Evolutionary conservation across 2,329 filamentous ascomycete genomes (phyloP), one percentile per base, ranked within the genome.

Genomic region (Penicillium decumbens): DNA sequence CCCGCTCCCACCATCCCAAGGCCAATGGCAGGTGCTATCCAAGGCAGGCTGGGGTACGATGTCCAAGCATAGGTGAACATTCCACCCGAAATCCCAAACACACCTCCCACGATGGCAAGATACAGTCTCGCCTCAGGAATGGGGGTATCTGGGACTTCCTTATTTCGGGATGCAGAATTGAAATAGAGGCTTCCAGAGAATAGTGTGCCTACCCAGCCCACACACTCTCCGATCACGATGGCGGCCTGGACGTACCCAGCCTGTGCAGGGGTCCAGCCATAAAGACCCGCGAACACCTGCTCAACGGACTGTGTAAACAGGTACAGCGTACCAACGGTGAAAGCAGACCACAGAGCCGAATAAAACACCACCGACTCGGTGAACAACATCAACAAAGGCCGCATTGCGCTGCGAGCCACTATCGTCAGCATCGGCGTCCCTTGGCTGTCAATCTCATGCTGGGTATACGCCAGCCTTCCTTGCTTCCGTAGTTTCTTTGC

Each of bases 81-180:
- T 7, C 68, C 68, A 3, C 65, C 66, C 0, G 62, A 54, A 43
- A 71, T 69, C 0, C 72, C 72, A 5, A 66, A 23, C 6, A 65
- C 41, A 1, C 62, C 63, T 1, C 64, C 63, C 0, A 67, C 58
- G 3, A 76, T 66, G 13, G 72, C 68, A 1, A 71, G 65, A 43
- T 76, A 75, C 2, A 76, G 59, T 23, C 73, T 59, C 12, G 67
- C 71, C 52, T 76, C 73, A 0, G 73, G 73, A 12, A 77, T 70
- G 1, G 73, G 73, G 3, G 54, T 59, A 0, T 69, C 72, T 0
- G 70, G 71, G 0, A 49, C 50, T 49, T 77, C 72, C 0, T 49
- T 66, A 42, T 77, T 77, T 50, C 59, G 54, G 1, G 56, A 50
- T 2, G 65, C 64, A 20, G 64, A 68, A n/a, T 49, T 46, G 40